phyloP scores from a whole-genome alignment of 805 yeast species.

The Pichia cephalocereana region DNA sequence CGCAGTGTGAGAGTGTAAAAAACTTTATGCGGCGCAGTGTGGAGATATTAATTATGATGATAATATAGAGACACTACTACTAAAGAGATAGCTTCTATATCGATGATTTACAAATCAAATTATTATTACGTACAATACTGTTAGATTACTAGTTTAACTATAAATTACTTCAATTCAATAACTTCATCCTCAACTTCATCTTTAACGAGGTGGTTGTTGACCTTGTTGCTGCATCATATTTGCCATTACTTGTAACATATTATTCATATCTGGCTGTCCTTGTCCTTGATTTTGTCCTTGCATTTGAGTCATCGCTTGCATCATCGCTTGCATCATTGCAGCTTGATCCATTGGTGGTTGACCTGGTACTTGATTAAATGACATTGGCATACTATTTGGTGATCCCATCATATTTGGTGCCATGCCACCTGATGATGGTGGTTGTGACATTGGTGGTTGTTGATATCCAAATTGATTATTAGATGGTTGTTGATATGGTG shows the following conservation, averaged over 20 bases:
- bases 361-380: constrained; percentile 7
- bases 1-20: too few relatives aligned
- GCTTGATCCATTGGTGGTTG: constrained; percentile 17
- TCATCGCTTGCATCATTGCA: constrained; percentile 26
- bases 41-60: too few relatives aligned
- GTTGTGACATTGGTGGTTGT: constrained; percentile 4
- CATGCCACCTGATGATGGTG: constrained; percentile 1
- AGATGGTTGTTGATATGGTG: constrained; percentile 9
- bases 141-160: background rate
- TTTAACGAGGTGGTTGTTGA: constrained; percentile 16
- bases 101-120: too few relatives aligned
- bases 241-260: constrained; percentile 29
- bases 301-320: constrained; percentile 25
- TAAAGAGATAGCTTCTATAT: too few relatives aligned
- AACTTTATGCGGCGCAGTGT: too few relatives aligned
- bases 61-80: too few relatives aligned
- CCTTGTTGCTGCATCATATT: constrained; percentile 23
- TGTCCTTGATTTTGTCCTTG: constrained; percentile 14
- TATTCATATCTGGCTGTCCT: constrained; percentile 23
- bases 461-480: constrained; percentile 2
- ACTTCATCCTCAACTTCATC: background rate
- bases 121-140: too few relatives aligned
- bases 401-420: constrained; percentile 1
- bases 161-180: background rate
- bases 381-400: background rate